Base-by-base conservation (phyloP, 2,329 filamentous ascomycete species). In the Fusarium sulawesiense region DNA sequence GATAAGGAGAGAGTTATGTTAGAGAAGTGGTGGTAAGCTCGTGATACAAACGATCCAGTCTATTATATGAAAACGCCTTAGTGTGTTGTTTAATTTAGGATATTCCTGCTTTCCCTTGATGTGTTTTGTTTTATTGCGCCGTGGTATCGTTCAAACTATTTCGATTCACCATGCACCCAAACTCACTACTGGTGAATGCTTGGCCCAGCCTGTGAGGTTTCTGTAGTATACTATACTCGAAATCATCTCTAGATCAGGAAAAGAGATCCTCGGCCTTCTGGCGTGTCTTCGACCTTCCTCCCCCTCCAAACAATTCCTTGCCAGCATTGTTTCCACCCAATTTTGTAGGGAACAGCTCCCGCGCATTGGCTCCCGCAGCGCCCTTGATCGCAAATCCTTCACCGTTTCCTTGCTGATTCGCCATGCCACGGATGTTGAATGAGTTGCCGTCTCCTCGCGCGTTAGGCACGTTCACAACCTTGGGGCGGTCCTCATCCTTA, bases 251-350 rank as follows among this genome's bases (percentile, higher is more conserved):
- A 6, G 16, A 20, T 46, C 61, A 93, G 66, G 85, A 84, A 76
- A 93, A 94, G 68, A 92, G 82, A 80, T 94, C 92, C 73, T 93
- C 90, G 0, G 92, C 92, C 75, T 84, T 89, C 73, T 91, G 88
- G 69, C 92, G 86, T 66, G 79, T 77, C 91, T 92, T 70, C 69
- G 77, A 55, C 50, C 75, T 71, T 25, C 70, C 27, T 89, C 75
- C 67, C 82, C 88, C 60, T 82, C 88, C 63, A 73, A 93, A 92
- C 18, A 93, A 78, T 76, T 94, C 92, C 78, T 92, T 93, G 51
- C 88, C 88, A 4, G 85, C 80, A 75, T 93, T 92, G 44, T 55
- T 67, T n/a, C 68, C 70, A 27, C 82, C 83, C 46, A 89, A 86
- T 70, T 88, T 91, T 18, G 84, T 84, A 0, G 91, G 91, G 73